Conservation (phyloP, 23 red algal genomes). For the Chondrus crispus region DNA sequence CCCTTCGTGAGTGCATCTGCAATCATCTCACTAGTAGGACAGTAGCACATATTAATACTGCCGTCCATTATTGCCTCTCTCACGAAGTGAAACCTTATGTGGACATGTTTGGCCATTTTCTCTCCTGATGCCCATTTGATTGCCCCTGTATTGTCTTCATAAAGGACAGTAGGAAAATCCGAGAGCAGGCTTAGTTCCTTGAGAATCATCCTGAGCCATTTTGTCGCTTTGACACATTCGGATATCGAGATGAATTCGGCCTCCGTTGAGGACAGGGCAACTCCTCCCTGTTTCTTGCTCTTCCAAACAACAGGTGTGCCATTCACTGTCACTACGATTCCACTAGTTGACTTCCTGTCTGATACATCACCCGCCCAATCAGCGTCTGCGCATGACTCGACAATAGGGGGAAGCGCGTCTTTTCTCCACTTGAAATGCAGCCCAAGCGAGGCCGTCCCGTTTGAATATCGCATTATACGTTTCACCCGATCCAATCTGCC, state of each 20-base stretch:
- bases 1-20: background rate
- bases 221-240: background rate
- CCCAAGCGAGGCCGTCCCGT: background rate
- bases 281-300: background rate
- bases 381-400: background rate
- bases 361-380: constrained; percentile 36
- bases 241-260: constrained; percentile 29
- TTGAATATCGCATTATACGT: background rate
- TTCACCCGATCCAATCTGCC: constrained; percentile 10
- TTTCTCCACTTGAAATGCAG: background rate
- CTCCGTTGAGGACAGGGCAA: constrained; percentile 30
- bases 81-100: background rate
- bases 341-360: constrained; percentile 1
- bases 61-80: background rate
- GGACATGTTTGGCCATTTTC: background rate
- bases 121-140: background rate
- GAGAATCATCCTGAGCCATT: background rate
- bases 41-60: background rate
- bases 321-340: background rate
- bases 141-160: background rate
- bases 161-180: background rate
- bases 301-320: constrained; percentile 24
- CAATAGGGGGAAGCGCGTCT: background rate
- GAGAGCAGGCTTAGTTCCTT: background rate
- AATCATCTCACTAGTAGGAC: background rate